Evolutionary conservation across 805 yeast species (phyloP), one percentile per base, ranked within the genome.

Genomic region (Starmerella asiatica): DNA sequence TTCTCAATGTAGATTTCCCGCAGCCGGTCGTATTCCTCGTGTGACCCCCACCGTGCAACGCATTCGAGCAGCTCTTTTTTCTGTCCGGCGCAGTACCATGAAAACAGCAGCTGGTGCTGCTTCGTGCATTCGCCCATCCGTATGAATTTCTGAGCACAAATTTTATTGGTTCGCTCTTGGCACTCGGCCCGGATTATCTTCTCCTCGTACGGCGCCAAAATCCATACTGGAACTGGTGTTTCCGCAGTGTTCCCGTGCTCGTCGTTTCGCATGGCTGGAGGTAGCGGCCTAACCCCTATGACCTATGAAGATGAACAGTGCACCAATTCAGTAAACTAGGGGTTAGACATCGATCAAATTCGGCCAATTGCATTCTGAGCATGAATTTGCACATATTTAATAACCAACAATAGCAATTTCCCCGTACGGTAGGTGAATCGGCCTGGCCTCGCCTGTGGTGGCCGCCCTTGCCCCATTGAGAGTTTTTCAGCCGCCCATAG

Each of bases 191-290:
- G 51, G 29, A 60, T 49, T 42, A 51, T 56, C 46, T 55, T 57
- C 39, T 60, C 64, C 33, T 60, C 64, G 43, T 55, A 42, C 3
- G 64, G 64, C 6, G 64, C 58, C 29, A 60, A 48, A 36, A 60
- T 53, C 64, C 64, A 60, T n/a, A 55, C 49, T 3, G 64, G 63
- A 7, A 52, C 45, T 4, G 56, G 50, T 11, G 49, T 44, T n/a
- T 50, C 53, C 3, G 20, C 41, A 5, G 38, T 27, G 31, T 46
- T 45, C n/a, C 46, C 46, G 32, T 28, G 43, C 9, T n/a, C n/a
- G n/a, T n/a, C n/a, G n/a, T n/a, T n/a, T n/a, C n/a, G n/a, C n/a
- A n/a, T n/a, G n/a, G n/a, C n/a, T n/a, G n/a, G n/a, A n/a, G n/a
- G n/a, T n/a, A n/a, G n/a, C n/a, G n/a, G n/a, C n/a, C n/a, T n/a